These are phyloP conservation scores for Mallotus repandus DNA, from an alignment of 441 rosid genomes.

Conservation along the genomic window DNA sequence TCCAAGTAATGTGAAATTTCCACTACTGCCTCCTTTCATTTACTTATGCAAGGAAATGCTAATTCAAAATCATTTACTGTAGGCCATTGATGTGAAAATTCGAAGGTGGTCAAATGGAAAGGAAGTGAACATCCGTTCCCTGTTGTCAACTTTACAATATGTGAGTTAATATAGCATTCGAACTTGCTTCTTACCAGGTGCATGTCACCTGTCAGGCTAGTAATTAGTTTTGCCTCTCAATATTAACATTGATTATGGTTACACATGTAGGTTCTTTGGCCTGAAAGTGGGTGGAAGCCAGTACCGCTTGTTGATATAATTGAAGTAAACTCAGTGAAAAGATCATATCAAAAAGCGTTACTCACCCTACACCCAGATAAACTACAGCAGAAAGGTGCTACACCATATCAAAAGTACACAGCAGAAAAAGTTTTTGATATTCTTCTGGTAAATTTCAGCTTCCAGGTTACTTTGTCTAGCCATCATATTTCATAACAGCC, in stretches of 20 bases:
- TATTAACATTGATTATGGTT: slow-evolving; percentile 14
- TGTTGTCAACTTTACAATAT: slow-evolving; percentile 84
- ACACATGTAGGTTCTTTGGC: slow-evolving; percentile 69
- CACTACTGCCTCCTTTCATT: slow-evolving; percentile 15
- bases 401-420: slow-evolving; percentile 64
- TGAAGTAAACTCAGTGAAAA: slow-evolving; percentile 73
- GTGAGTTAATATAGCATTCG: slow-evolving; percentile 44
- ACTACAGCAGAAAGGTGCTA: slow-evolving; percentile 86
- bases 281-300: slow-evolving; percentile 74
- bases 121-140: slow-evolving; percentile 87
- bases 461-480: not conserved
- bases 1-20: slow-evolving; percentile 43
- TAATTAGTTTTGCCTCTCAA: not conserved
- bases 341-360: slow-evolving; percentile 73
- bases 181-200: not conserved
- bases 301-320: slow-evolving; percentile 75
- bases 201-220: not conserved
- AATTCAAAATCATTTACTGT: slow-evolving; percentile 19
- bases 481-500: too few relatives aligned
- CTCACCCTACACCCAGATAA: slow-evolving; percentile 88
- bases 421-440: slow-evolving; percentile 81
- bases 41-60: slow-evolving; percentile 11
- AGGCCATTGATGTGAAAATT: slow-evolving; percentile 68
- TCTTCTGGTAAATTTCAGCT: slow-evolving; percentile 58
- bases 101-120: slow-evolving; percentile 81